phyloP scores from a whole-genome alignment of 257 asterid species.

The Solanum commersonii region DNA sequence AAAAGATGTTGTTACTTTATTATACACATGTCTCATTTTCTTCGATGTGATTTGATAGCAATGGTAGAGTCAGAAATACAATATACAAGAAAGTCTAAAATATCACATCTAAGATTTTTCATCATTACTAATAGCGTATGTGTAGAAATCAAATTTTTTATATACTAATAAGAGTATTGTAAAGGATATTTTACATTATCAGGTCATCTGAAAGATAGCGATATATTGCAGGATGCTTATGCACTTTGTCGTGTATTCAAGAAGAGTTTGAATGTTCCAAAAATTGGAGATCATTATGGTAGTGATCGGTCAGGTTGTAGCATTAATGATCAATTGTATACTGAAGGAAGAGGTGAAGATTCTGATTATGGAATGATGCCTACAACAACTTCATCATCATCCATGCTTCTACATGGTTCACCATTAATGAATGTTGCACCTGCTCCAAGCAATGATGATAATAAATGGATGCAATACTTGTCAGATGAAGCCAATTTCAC shows the following conservation, averaged over 20 bases:
- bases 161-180: no score
- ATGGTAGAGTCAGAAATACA: neutral
- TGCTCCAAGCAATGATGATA: conserved; percentile 18
- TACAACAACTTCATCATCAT: conserved; percentile 28
- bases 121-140: neutral
- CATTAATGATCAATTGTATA: conserved; percentile 28
- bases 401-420: conserved; percentile 26
- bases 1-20: no score
- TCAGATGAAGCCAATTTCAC: conserved; percentile 59
- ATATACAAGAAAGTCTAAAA: no score
- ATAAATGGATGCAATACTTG: conserved; percentile 68
- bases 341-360: conserved; percentile 41
- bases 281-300: conserved; percentile 44
- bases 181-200: neutral
- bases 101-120: no score
- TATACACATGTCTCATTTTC: neutral
- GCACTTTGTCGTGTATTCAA: conserved; percentile 94
- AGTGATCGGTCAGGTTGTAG: conserved; percentile 45
- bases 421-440: conserved; percentile 8
- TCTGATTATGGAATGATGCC: conserved; percentile 23
- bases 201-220: neutral
- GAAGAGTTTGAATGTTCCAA: conserved; percentile 71
- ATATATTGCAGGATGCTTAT: conserved; percentile 63
- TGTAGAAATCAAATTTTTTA: no score
- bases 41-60: no score